These are phyloP conservation scores for Parmales sp. DNA, from an alignment of 108 stramenopile species.

Conservation along the genomic window DNA sequence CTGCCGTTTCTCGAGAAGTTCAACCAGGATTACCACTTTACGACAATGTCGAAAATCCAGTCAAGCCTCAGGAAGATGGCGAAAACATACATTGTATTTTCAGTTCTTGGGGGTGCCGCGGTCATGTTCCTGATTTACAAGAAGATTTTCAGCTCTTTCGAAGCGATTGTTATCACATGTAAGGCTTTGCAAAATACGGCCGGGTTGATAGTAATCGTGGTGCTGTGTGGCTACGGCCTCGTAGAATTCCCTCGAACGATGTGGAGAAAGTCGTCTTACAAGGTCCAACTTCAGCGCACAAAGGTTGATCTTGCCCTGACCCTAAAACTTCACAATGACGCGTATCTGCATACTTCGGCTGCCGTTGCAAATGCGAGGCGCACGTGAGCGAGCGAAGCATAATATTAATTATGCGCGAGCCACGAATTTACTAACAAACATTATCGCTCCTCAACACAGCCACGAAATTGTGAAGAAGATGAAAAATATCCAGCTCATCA, in stretches of 20 bases:
- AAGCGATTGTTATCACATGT: not conserved
- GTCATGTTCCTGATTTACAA: not conserved
- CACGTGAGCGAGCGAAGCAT: too few species aligned
- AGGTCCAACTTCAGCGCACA: too few species aligned
- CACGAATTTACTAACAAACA: too few species aligned
- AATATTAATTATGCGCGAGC: too few species aligned
- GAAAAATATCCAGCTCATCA: too few species aligned
- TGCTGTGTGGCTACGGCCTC: not conserved
- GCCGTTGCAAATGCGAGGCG: too few species aligned
- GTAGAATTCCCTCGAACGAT: not conserved
- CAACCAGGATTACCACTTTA: not conserved
- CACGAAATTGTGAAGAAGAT: too few species aligned
- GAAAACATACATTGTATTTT: not conserved
- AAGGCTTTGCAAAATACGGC: not conserved
- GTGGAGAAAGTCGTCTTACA: too few species aligned
- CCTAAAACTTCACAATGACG: too few species aligned
- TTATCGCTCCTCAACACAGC: too few species aligned
- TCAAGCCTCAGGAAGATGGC: not conserved
- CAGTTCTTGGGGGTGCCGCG: not conserved
- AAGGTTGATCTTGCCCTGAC: too few species aligned
- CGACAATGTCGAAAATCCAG: not conserved
- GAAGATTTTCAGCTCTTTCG: not conserved
- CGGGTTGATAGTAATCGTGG: not conserved
- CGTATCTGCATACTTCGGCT: too few species aligned
- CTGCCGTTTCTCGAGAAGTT: conserved; percentile 1